A percentile compares a stretch with the other conserved stretches of the same genome.
These are phyloP conservation scores for Trichoderma sp. DNA, from an alignment of 2,329 filamentous ascomycete genomes.

Conservation along the genomic window DNA sequence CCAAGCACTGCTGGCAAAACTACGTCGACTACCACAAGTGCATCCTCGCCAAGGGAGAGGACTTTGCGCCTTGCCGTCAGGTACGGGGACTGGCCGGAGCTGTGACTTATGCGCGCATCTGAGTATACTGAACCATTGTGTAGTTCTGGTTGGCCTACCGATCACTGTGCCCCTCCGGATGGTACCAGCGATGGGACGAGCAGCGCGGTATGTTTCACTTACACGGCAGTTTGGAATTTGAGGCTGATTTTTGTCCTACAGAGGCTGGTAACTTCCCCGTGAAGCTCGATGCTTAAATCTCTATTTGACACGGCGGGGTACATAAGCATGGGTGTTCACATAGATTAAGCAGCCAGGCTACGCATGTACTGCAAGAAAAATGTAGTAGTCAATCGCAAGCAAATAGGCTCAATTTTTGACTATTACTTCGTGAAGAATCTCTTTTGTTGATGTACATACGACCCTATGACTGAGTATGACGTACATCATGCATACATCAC, in stretches of 20 bases:
- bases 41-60: conserved; percentile 96
- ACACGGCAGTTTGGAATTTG: conserved; percentile 16
- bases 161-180: conserved; percentile 93
- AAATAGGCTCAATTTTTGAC: conserved; percentile 23
- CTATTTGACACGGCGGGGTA: conserved; percentile 23
- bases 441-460: not conserved
- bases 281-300: conserved; percentile 56
- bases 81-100: conserved; percentile 49
- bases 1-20: conserved; percentile 99
- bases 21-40: conserved; percentile 99
- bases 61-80: conserved; percentile 95
- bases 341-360: conserved; percentile 34
- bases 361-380: conserved; percentile 38
- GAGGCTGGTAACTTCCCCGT: conserved; percentile 67
- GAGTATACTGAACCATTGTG: conserved; percentile 10
- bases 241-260: conserved; percentile 31
- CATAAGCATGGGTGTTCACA: conserved; percentile 26
- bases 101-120: not conserved
- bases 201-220: conserved; percentile 72
- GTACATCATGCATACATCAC: not conserved
- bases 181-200: conserved; percentile 94
- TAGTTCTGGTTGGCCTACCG: conserved; percentile 97
- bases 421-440: not conserved
- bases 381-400: conserved; percentile 30
- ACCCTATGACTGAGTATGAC: conserved; percentile 12